Evolutionary conservation across 768 basidiomycete species (phyloP).

Genomic region (Chalciporus pseudorubinellus): DNA sequence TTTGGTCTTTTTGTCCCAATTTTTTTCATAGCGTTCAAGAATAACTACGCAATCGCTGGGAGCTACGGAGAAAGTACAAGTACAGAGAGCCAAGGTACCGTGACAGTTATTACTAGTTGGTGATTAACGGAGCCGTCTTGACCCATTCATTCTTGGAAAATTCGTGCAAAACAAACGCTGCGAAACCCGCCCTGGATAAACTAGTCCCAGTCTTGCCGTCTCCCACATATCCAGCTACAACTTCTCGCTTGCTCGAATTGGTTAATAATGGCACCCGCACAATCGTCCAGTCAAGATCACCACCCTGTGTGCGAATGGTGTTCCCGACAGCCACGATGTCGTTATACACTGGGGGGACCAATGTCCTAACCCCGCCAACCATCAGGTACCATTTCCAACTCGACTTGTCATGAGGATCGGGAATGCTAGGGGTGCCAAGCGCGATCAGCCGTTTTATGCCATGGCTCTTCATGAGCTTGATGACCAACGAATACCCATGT

Average conservation of each 20-base stretch:
- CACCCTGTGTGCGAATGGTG: conserved; percentile 46
- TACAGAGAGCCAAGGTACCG: neutral
- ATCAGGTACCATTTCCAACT: conserved; percentile 41
- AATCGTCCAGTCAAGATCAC: conserved; percentile 65
- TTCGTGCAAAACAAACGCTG: conserved; percentile 57
- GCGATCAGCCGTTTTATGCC: conserved; percentile 58
- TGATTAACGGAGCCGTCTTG: conserved; percentile 38
- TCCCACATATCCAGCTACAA: conserved; percentile 65
- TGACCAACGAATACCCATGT: conserved; percentile 51
- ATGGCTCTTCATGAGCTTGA: conserved; percentile 54
- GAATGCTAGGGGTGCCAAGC: conserved; percentile 66
- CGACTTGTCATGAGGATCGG: conserved; percentile 57
- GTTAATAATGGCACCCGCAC: conserved; percentile 65
- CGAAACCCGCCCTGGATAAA: conserved; percentile 59
- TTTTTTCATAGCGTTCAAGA: neutral
- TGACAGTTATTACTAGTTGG: too few relatives aligned
- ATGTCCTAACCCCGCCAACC: conserved; percentile 34
- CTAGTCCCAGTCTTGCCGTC: conserved; percentile 51
- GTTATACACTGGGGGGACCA: conserved; percentile 58
- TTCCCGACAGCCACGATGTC: conserved; percentile 67
- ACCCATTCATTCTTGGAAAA: conserved; percentile 60
- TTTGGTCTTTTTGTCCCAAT: neutral
- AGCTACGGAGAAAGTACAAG: neutral
- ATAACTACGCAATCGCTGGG: neutral
- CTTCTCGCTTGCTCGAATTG: conserved; percentile 42